Base-by-base conservation (phyloP, 495 filamentous ascomycete genomes). In the Xylaria grammica region DNA sequence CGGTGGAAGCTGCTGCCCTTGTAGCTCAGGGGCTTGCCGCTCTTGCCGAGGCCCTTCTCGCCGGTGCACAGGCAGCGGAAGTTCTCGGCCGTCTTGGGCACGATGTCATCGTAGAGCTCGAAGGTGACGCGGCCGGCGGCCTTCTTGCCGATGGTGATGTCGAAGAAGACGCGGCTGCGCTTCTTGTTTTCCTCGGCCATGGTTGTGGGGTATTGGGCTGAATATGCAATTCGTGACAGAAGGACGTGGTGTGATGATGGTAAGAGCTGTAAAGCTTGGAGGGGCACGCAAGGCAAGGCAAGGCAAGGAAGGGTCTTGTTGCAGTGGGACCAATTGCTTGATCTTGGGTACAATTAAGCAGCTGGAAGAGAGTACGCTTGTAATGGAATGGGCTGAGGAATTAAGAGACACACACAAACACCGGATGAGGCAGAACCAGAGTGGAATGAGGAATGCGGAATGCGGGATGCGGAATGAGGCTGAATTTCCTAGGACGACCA, bases 61-160 rank as follows among this genome's bases (percentile, higher is more conserved):
- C 86, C 87, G n/a, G 92, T 97, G 85, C 95, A 98, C 53, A 99
- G 89, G 65, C 89, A 87, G 77, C 92, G 92, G 86, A 99, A 99
- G 85, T 98, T 99, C 75, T 91, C 87, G 68, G 90, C 90, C 38
- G 95, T 98, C 83, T 94, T 97, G 74, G 95, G 96, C 51, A 96
- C 92, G 58, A 97, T 83, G 81, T 96, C 92, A 73, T 92, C 83
- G 78, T 91, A 96, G 70, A 97, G 82, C 84, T 97, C 93, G 66
- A 97, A 90, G 42, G 78, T 83, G 74, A 97, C 79, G 59, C 94
- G 90, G 42, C 91, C 92, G 48, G 86, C 82, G 42, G 85, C 81
- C 69, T 87, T 83, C 19, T 83, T 79, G 62, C 89, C 91, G 69
- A 96, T 91, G 65, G 89, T 83, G 72, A 97, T 88, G 81, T 97